Evolutionary conservation across 768 basidiomycete species (phyloP), one percentile per base, ranked within the genome.

Genomic region (Leccinum ochraceum): DNA sequence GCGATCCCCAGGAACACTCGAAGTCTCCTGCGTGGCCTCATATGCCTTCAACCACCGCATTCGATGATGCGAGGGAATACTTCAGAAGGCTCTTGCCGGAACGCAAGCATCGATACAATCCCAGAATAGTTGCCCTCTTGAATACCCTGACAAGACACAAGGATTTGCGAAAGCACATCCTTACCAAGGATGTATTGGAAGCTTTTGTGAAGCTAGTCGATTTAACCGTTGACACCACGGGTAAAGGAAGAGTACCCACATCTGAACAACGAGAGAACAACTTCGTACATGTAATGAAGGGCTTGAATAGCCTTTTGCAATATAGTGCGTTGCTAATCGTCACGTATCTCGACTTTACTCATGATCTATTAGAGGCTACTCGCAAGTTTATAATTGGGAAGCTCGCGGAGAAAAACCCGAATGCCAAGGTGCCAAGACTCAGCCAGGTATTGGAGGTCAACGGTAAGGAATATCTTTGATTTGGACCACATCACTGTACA

Each of bases 251-350:
- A 11, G 4, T 34, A 13, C 10, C 34, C 11, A 11, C 34, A 9
- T 34, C 11, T 17, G 4, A 1, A 2, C 36, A 54, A 22, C 36
- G 36, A 0, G 57, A n/a, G 10, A 50, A 53, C 8, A 61, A 60
- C 36, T 66, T 70, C 24, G 53, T 53, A 26, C 66, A 62, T 22
- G 69, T 58, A 14, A 70, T 70, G 69, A 62, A 70, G 4, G 62
- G 66, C 32, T 36, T 70, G 46, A 59, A 17, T 10, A 63, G 61
- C 26, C 30, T 70, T 16, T 26, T 65, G 59, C 50, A 59, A 8
- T 66, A 59, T 11, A 53, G 69, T 70, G 11, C 37, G 69, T 60
- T 42, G 8, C 3, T 34, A 28, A 14, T 48, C 7, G 13, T 46
- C n/a, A 0, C 22, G 26, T 16, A 37, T 42, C 4, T 22, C 0